A percentile compares a stretch with the other conserved stretches of the same genome.
phyloP scores from a whole-genome alignment of 805 yeast genomes.

The Saccharomycopsis babjevae region DNA sequence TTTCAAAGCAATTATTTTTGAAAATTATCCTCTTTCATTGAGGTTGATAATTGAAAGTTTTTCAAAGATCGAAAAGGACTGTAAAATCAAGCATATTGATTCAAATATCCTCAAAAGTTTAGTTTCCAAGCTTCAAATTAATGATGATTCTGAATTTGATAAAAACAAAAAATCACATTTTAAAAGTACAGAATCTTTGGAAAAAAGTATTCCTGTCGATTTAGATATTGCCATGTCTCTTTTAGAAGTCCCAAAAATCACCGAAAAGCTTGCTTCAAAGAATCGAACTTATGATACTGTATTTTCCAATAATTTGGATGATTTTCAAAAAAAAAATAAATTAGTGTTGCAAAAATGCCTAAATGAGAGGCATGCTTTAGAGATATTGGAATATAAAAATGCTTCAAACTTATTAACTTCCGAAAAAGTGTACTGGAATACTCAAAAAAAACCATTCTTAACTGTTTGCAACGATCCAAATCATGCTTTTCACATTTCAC shows the following conservation, averaged over 20 bases:
- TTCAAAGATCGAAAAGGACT: background rate
- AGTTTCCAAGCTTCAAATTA: background rate
- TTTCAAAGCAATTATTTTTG: background rate
- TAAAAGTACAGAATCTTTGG: background rate
- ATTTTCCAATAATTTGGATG: background rate
- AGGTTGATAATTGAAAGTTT: background rate
- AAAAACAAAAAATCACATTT: background rate
- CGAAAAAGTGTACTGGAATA: constrained; percentile 31
- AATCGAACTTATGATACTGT: background rate
- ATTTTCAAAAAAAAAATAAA: background rate
- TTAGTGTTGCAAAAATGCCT: background rate
- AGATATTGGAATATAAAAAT: background rate
- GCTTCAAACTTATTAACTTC: background rate
- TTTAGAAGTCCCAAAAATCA: background rate
- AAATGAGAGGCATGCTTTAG: background rate
- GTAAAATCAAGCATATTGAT: background rate
- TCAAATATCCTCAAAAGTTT: background rate
- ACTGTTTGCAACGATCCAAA: constrained; percentile 39
- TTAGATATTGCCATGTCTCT: background rate
- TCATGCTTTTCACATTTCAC: constrained; percentile 11
- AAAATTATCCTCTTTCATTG: background rate
- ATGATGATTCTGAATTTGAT: background rate
- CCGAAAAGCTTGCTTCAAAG: background rate
- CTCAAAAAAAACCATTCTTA: constrained; percentile 34
- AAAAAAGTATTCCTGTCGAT: background rate